Evolutionary conservation across 257 asterid genomes (phyloP), one percentile per base, ranked within the genome.

Genomic region (Nyctanthes arbortristis): DNA sequence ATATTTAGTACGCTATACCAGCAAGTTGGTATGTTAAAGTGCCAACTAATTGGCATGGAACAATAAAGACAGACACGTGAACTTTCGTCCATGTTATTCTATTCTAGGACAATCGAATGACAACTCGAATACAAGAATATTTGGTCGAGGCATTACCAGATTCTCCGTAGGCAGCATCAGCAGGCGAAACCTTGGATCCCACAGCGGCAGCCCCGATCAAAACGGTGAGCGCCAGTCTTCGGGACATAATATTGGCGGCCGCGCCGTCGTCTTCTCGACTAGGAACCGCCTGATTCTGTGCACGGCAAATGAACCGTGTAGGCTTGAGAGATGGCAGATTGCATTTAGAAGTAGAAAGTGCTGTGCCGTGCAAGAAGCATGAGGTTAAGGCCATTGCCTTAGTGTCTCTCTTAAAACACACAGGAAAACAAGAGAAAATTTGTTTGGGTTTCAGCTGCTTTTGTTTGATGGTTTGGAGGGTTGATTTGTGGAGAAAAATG

Each of bases 161-260:
- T 86, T 90, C 93, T 71, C 97, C 93, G 52, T 88, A 90, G 30
- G 96, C 97, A 13, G 96, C 97, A 56, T 84, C 97, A 0, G 96
- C 97, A 2, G 97, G 93, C 6, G 97, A 84, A 54, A 81, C 89
- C 73, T 79, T 90, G 67, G 93, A 81, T 33, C 82, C 96, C 33
- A 84, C 75, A 2, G 90, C 96, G 30, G 91, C 91, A 31, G 91
- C 85, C 13, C 93, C 96, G 59, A 88, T 77, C 63, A 90, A 86
- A 13, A 86, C 71, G 24, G 89, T 84, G 64, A 88, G 83, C 65
- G 91, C 93, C 87, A 86, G 56, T 68, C 96, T 72, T 29, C 97
- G 88, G 1, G 93, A 85, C 69, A 90, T 59, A n/a, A n/a, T n/a
- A n/a, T n/a, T n/a, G 2, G 76, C 67, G 67, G 73, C 71, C 5